Evolutionary conservation across 2,329 filamentous ascomycete species (phyloP), one percentile per base, ranked within the genome.

Genomic region (Fusarium fujikuroi): DNA sequence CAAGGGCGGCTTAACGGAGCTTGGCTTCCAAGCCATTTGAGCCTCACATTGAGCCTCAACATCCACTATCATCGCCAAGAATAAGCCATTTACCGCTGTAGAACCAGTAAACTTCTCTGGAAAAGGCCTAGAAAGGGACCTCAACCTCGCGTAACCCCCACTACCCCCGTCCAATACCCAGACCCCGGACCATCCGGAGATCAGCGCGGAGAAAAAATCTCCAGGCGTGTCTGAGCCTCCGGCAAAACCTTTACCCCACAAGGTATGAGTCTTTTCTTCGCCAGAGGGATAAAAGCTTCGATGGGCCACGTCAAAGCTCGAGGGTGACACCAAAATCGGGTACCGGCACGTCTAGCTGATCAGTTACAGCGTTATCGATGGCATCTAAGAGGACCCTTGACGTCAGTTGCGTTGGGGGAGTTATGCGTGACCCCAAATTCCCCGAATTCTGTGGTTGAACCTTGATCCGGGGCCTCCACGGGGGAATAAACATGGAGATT

Each of bases 281-380:
- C 21, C 11, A 37, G 46, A 67, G 46, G 63, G 65, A 67, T 67
- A 67, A 67, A 67, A 61, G 65, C 46, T 67, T 50, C 4, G n/a
- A 37, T 37, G 34, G 39, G 25, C 63, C 46, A 61, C 63, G 32
- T 67, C 46, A 67, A 60, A 53, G 28, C 46, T n/a, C 28, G 40
- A 61, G 30, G 9, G 40, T 42, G 44, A 52, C 57, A 61, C 40
- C 52, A 46, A 59, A 59, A 30, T 59, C 65, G 65, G 65, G 21
- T 67, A 67, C 15, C 65, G 65, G 65, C 65, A 67, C 65, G 25
- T 44, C 40, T 60, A 47, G 28, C 10, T 66, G 40, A 43, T 50
- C 65, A 28, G n/a, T 34, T 25, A 21, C 25, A 16, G 12, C 28
- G 40, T 25, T 43, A 28, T 42, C 28, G 40, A 65, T 65, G 42